These are phyloP conservation scores for Kwoniella sp. DNA, from an alignment of 768 basidiomycete genomes.

Conservation along the genomic window DNA sequence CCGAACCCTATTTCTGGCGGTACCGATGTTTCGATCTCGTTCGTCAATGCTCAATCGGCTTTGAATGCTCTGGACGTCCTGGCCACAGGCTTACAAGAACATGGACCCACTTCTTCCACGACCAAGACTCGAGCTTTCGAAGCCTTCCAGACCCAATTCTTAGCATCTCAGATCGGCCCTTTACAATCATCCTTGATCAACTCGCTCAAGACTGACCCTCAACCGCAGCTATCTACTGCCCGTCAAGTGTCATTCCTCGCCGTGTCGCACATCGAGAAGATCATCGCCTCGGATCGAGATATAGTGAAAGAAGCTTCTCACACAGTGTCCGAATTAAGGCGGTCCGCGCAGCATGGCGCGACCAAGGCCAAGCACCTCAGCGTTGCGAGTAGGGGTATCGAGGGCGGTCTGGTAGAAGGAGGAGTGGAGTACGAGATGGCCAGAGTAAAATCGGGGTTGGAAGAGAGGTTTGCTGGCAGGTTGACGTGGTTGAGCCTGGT, in stretches of 20 bases:
- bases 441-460: slow-evolving; percentile 11
- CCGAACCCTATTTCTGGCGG: background rate
- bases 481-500: slow-evolving; percentile 42
- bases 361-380: slow-evolving; percentile 32
- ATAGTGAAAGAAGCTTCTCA: slow-evolving; percentile 15
- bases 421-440: slow-evolving; percentile 34
- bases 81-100: slow-evolving; percentile 15
- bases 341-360: slow-evolving; percentile 17
- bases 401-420: slow-evolving; percentile 33
- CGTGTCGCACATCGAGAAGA: slow-evolving; percentile 17
- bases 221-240: slow-evolving; percentile 19
- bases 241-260: slow-evolving; percentile 11
- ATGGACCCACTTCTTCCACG: slow-evolving; percentile 10
- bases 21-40: slow-evolving; percentile 16
- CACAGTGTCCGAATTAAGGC: slow-evolving; percentile 25
- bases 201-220: background rate
- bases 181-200: slow-evolving; percentile 20
- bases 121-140: slow-evolving; percentile 20
- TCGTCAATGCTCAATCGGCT: slow-evolving; percentile 29
- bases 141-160: slow-evolving; percentile 27
- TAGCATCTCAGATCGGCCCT: slow-evolving; percentile 25
- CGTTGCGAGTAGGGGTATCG: slow-evolving; percentile 31
- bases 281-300: slow-evolving; percentile 20
- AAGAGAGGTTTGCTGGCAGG: slow-evolving; percentile 22
- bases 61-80: slow-evolving; percentile 31